Evolutionary conservation across 208 protist genomes (phyloP).

Genomic region (Zelonia costaricensis): DNA sequence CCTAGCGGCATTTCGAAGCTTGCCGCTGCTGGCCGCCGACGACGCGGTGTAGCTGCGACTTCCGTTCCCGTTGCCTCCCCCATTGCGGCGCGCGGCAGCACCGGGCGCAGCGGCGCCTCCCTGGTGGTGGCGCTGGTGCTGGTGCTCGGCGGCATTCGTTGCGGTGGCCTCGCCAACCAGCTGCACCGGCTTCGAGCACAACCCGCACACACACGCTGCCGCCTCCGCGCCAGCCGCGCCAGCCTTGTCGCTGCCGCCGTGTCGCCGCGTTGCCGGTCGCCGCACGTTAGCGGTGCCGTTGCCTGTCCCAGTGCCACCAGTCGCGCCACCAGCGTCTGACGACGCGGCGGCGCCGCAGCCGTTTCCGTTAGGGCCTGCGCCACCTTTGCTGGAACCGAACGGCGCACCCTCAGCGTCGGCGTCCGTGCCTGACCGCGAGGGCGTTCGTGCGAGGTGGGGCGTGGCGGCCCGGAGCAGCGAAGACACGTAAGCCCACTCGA

Average conservation of each 20-base stretch:
- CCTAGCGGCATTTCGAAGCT: neutral
- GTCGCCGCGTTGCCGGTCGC: neutral
- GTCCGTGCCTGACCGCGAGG: neutral
- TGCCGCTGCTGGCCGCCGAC: neutral
- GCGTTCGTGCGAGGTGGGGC: neutral
- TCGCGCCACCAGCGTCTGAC: neutral
- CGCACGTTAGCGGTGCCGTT: neutral
- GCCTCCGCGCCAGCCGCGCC: neutral
- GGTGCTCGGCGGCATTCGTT: no score
- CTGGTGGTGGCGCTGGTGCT: no score
- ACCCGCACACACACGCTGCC: conserved; percentile 13
- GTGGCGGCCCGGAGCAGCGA: conserved; percentile 31
- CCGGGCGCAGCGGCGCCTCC: neutral
- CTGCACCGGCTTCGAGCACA: conserved; percentile 37
- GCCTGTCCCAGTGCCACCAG: neutral
- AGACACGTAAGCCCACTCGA: conserved; percentile 70
- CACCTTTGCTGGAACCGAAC: no score
- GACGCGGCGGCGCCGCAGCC: no score
- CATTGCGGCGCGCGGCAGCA: neutral
- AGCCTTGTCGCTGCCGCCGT: neutral
- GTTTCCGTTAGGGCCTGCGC: no score
- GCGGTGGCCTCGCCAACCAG: no score
- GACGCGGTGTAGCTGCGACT: neutral
- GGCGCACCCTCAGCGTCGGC: neutral
- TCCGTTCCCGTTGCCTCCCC: conserved; percentile 8